Conservation (phyloP, 2,329 filamentous ascomycete species). For the Fusarium denticulatum region DNA sequence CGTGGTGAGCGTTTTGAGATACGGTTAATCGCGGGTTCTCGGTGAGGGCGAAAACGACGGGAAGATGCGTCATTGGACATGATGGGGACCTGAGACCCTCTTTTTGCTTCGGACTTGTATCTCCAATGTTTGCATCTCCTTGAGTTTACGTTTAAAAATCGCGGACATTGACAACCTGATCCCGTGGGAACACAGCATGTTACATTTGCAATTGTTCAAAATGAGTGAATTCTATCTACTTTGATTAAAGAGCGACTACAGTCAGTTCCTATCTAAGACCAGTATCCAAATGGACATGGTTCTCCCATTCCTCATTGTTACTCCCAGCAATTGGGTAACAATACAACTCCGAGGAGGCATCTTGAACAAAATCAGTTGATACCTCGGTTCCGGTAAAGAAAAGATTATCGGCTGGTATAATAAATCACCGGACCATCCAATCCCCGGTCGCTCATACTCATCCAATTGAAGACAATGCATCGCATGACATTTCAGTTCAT, state of each 20-base stretch:
- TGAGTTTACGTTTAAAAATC: constrained; percentile 18
- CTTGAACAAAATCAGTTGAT: constrained; percentile 9
- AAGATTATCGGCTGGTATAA: neutral
- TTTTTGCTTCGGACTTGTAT: constrained; percentile 28
- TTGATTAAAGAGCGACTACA: neutral
- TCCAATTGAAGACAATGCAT: neutral
- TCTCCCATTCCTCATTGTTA: neutral
- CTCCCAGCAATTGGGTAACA: neutral
- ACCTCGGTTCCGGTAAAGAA: constrained; percentile 9
- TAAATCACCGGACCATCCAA: constrained; percentile 18
- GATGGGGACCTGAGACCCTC: constrained; percentile 11
- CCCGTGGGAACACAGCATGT: constrained; percentile 3
- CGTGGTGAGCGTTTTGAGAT: constrained; percentile 21
- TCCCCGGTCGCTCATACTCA: neutral
- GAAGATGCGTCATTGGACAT: constrained; percentile 36
- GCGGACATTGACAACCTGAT: constrained; percentile 32
- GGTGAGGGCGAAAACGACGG: constrained; percentile 35
- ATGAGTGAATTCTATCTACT: constrained; percentile 1
- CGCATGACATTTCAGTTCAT: constrained; percentile 23
- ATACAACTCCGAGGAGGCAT: constrained; percentile 13
- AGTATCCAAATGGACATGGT: neutral
- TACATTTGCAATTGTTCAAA: neutral
- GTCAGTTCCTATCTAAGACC: neutral
- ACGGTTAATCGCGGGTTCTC: constrained; percentile 44
- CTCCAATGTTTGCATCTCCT: constrained; percentile 20